Percentiles rank a stretch among this genome's conserved stretches.
phyloP scores from a whole-genome alignment of 768 basidiomycete species.

The Boletus sp. region DNA sequence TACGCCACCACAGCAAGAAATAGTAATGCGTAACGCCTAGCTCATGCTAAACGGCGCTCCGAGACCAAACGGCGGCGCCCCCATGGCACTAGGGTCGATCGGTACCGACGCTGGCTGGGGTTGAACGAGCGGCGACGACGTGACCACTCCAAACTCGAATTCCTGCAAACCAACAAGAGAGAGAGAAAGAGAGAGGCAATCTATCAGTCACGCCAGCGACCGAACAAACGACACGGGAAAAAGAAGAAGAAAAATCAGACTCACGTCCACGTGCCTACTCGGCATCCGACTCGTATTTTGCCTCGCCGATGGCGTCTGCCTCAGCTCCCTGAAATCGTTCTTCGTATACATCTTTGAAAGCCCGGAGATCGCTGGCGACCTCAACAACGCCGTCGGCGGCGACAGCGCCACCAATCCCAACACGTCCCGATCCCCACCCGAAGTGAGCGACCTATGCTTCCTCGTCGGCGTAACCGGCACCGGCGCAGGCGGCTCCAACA shows the following conservation, averaged over 20 bases:
- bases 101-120: slow-evolving; percentile 20
- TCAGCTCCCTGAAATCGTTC: slow-evolving; percentile 79
- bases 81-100: slow-evolving; percentile 19
- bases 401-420: slow-evolving; percentile 65
- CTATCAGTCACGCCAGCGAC: neutral
- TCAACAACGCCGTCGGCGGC: slow-evolving; percentile 65
- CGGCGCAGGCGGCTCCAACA: slow-evolving; percentile 41
- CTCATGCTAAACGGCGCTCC: slow-evolving; percentile 31
- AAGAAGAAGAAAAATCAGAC: slow-evolving; percentile 31
- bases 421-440: slow-evolving; percentile 32
- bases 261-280: slow-evolving; percentile 78
- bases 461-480: slow-evolving; percentile 56
- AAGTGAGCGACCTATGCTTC: slow-evolving; percentile 27
- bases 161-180: slow-evolving; percentile 21
- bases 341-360: slow-evolving; percentile 79
- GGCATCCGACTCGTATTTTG: slow-evolving; percentile 86
- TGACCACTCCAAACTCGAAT: slow-evolving; percentile 32
- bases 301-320: slow-evolving; percentile 64
- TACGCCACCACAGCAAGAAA: too few relatives aligned
- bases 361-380: slow-evolving; percentile 71
- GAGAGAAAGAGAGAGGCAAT: neutral
- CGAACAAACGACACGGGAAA: too few relatives aligned
- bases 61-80: slow-evolving; percentile 25
- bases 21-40: neutral
- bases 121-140: slow-evolving; percentile 33